Evolutionary conservation across 2,329 filamentous ascomycete genomes (phyloP).

Genomic region (Colletotrichum trifolii): DNA sequence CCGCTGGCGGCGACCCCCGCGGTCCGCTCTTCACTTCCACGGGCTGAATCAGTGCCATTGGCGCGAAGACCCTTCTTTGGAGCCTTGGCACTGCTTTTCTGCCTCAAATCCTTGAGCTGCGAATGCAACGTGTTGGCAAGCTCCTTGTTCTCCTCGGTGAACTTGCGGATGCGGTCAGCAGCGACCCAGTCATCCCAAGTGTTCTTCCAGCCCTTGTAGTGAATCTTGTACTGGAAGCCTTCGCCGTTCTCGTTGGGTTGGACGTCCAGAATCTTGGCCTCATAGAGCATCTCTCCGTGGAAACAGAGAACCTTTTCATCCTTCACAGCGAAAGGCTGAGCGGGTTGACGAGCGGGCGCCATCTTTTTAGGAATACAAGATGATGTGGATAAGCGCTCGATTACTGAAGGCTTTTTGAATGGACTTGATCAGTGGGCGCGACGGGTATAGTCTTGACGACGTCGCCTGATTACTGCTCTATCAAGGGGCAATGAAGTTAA

Average conservation of each 20-base stretch:
- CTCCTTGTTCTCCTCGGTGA: conserved; percentile 94
- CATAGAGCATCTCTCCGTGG: conserved; percentile 96
- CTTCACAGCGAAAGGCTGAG: conserved; percentile 65
- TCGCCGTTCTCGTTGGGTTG: conserved; percentile 75
- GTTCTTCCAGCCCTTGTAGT: conserved; percentile 99
- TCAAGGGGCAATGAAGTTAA: conserved; percentile 33
- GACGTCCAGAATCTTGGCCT: conserved; percentile 92
- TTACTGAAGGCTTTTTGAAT: not conserved
- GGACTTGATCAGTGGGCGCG: not conserved
- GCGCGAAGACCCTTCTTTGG: conserved; percentile 60
- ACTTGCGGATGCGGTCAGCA: conserved; percentile 91
- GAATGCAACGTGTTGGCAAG: conserved; percentile 79
- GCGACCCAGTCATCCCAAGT: conserved; percentile 99
- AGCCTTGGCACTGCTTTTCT: conserved; percentile 62
- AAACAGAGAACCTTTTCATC: conserved; percentile 98
- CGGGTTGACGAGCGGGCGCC: conserved; percentile 53
- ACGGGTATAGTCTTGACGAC: conserved; percentile 8
- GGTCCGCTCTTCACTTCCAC: conserved; percentile 83
- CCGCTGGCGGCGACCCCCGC: conserved; percentile 68
- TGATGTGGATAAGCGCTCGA: not conserved
- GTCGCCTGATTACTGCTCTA: conserved; percentile 1
- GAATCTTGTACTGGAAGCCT: conserved; percentile 87
- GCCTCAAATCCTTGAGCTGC: conserved; percentile 71
- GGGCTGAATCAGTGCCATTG: conserved; percentile 69
- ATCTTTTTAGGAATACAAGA: conserved; percentile 39